Evolutionary conservation across 2,329 filamentous ascomycete species (phyloP), one percentile per base, ranked within the genome.

Genomic region (Macrophomina pseudophaseolina): DNA sequence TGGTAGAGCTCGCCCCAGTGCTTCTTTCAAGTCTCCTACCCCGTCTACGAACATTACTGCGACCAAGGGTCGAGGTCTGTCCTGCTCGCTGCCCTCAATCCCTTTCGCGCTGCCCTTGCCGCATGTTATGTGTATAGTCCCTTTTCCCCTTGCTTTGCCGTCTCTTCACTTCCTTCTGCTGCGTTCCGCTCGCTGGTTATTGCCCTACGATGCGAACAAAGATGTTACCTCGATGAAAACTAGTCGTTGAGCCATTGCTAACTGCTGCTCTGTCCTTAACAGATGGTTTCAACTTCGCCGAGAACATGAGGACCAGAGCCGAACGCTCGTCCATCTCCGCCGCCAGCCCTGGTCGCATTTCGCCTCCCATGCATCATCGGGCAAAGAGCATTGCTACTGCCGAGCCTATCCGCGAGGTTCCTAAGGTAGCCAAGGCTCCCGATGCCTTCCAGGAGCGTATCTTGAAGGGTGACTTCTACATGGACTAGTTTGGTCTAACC

Each of bases 401-500:
- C 84, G 86, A 88, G 72, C 83, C 83, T 62, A 81, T 80, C 5
- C 81, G 81, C 66, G 80, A 85, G 71, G 84, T 84, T 73, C 82
- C 83, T 49, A 96, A 94, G 83, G 75, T 80, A 60, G 74, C 79
- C 38, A 80, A 79, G 70, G 78, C 80, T 33, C 94, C 94, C 35
- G 95, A 99, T 81, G 91, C 91, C 69, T 95, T 97, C 82, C 94
- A 97, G 80, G 95, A 99, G 85, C 89, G 96, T 71, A 98, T 99
- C 74, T 86, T 99, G 71, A 95, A 97, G 82, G 95, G 94, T 53
- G 95, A 99, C 75, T 98, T 99, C 74, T 95, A 95, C 83, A 97
- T 98, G 93, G 94, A 97, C 76, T 97, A 84, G 59, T 18, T 14
- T 4, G 12, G 6, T 14, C 5, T 7, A 23, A 28, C n/a, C 4